Percentiles rank a stretch among this genome's conserved stretches.
phyloP scores from a whole-genome alignment of 2,329 filamentous ascomycete genomes.

The Hypoxylon sp. region DNA sequence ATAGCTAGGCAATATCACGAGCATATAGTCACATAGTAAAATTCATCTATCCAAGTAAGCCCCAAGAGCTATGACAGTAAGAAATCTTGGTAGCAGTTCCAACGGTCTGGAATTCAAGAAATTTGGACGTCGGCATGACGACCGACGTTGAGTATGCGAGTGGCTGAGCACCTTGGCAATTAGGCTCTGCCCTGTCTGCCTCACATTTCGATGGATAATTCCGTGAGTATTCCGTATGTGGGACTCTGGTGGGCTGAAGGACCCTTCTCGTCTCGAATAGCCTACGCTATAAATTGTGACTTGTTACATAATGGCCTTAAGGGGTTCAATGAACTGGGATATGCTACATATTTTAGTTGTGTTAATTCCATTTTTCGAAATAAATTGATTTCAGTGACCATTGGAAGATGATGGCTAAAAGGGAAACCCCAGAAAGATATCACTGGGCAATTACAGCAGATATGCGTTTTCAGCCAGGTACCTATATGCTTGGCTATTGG shows the following conservation, averaged over 20 bases:
- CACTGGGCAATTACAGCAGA: too few species aligned
- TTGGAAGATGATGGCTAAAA: not conserved
- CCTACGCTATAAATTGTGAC: constrained; percentile 21
- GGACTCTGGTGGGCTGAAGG: constrained; percentile 26
- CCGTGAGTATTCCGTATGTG: constrained; percentile 28
- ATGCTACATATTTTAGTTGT: constrained; percentile 7
- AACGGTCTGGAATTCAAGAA: constrained; percentile 10
- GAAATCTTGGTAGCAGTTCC: constrained; percentile 7
- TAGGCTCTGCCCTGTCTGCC: constrained; percentile 32
- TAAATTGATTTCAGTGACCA: not conserved
- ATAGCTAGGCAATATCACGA: not conserved
- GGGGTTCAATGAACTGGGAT: constrained; percentile 17
- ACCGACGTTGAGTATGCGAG: constrained; percentile 25
- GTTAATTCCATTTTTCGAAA: constrained; percentile 2
- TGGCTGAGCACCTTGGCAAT: constrained; percentile 44
- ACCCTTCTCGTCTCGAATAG: constrained; percentile 27
- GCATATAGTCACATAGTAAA: not conserved
- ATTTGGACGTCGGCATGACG: constrained; percentile 15
- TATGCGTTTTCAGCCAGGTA: not conserved
- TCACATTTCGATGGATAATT: constrained; percentile 30
- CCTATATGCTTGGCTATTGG: constrained; percentile 10
- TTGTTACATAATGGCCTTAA: constrained; percentile 19
- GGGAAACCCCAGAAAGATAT: constrained; percentile 1
- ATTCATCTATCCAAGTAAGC: constrained; percentile 5
- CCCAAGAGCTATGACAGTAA: constrained; percentile 14